These are phyloP conservation scores for Boletus semigastroideus DNA, from an alignment of 1,284 basidiomycete species.

Conservation along the genomic window DNA sequence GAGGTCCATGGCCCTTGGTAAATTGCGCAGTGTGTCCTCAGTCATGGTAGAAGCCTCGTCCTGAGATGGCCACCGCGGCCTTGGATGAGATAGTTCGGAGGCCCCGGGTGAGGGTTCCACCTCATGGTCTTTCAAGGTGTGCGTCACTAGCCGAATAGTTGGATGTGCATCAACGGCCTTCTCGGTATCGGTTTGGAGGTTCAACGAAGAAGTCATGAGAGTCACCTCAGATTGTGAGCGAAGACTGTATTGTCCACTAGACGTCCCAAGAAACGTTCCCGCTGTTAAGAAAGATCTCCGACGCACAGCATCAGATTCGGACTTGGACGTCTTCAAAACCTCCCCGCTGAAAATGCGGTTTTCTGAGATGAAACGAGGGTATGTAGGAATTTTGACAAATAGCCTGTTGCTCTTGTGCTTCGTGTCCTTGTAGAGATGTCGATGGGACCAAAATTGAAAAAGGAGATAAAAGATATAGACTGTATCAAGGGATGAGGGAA, in stretches of 20 bases:
- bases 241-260: conserved; percentile 12
- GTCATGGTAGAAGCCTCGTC: conserved; percentile 15
- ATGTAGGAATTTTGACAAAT: conserved; percentile 37
- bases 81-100: conserved; percentile 7
- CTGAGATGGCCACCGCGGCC: conserved; percentile 12
- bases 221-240: conserved; percentile 31
- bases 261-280: conserved; percentile 5
- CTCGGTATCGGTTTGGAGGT: conserved; percentile 6
- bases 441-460: conserved; percentile 89
- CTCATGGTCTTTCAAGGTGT: conserved; percentile 7
- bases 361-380: conserved; percentile 30
- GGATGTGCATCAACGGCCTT: conserved; percentile 5
- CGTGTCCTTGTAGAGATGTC: conserved; percentile 71
- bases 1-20: conserved; percentile 13
- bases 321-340: conserved; percentile 17
- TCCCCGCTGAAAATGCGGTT: conserved; percentile 27
- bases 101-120: neutral
- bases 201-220: conserved; percentile 15
- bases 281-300: conserved; percentile 16
- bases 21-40: conserved; percentile 6
- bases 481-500: conserved; percentile 26
- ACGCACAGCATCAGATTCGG: conserved; percentile 24
- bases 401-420: conserved; percentile 44
- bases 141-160: conserved; percentile 26
- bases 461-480: conserved; percentile 76